Evolutionary conservation across 73 alveolate genomes (phyloP).

Genomic region (Uronychia binucleata): DNA sequence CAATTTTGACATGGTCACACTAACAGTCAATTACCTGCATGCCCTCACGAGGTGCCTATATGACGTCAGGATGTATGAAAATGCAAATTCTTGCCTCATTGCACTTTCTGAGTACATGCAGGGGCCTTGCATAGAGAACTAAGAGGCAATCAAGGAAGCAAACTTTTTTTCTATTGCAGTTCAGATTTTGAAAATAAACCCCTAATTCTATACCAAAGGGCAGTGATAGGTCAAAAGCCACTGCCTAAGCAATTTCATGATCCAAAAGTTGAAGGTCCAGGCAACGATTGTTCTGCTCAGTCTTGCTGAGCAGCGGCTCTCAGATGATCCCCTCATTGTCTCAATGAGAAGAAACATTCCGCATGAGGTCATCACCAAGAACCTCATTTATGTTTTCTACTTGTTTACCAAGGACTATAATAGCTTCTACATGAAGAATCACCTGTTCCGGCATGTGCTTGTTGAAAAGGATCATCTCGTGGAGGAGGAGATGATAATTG

Average conservation of each 20-base stretch:
- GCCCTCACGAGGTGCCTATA: slow-evolving; percentile 8
- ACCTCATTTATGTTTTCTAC: slow-evolving; percentile 29
- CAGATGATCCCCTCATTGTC: slow-evolving; percentile 32
- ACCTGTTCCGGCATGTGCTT: slow-evolving; percentile 19
- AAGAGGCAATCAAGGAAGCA: slow-evolving; percentile 30
- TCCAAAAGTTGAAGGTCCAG: slow-evolving; percentile 20
- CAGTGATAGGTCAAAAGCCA: no score
- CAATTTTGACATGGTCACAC: slow-evolving; percentile 15
- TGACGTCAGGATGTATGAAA: neutral
- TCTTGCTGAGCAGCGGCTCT: slow-evolving; percentile 21
- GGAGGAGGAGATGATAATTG: slow-evolving; percentile 36
- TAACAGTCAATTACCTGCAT: slow-evolving; percentile 19
- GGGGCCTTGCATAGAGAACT: slow-evolving; percentile 53
- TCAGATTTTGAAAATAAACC: slow-evolving; percentile 15
- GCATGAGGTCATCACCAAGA: slow-evolving; percentile 13
- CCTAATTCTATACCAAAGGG: neutral
- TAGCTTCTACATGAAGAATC: slow-evolving; percentile 2
- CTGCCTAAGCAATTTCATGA: slow-evolving; percentile 26
- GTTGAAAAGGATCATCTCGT: slow-evolving; percentile 19
- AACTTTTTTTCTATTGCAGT: slow-evolving; percentile 26
- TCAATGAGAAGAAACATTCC: slow-evolving; percentile 48
- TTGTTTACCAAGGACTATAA: slow-evolving; percentile 30
- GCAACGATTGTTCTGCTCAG: slow-evolving; percentile 30
- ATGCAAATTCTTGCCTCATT: slow-evolving; percentile 16
- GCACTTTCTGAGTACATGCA: slow-evolving; percentile 45